These are phyloP conservation scores for Nidularia pulvinata DNA, from an alignment of 768 basidiomycete species.

Conservation along the genomic window DNA sequence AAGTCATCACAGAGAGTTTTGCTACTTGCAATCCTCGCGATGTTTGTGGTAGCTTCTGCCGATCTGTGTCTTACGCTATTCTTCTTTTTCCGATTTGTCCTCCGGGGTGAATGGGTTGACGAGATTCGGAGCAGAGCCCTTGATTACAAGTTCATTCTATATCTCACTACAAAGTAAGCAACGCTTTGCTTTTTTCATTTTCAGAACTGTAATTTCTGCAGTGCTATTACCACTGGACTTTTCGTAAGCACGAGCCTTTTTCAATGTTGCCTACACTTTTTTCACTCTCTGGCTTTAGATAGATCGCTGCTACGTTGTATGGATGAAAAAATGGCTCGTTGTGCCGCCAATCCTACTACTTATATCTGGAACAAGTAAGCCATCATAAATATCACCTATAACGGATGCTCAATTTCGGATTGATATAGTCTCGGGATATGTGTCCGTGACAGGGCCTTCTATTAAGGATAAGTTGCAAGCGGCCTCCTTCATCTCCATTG, in stretches of 20 bases:
- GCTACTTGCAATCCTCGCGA: slow-evolving; percentile 5
- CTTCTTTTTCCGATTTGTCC: slow-evolving; percentile 16
- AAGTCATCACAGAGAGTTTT: slow-evolving; percentile 6
- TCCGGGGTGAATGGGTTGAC: slow-evolving; percentile 4
- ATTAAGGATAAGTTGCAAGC: not conserved
- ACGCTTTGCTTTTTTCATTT: not conserved
- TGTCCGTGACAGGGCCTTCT: not conserved
- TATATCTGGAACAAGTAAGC: not conserved
- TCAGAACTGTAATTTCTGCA: not conserved
- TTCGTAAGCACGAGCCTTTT: slow-evolving; percentile 7
- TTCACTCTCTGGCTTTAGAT: slow-evolving; percentile 6
- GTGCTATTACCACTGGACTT: slow-evolving; percentile 14
- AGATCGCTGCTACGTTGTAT: slow-evolving; percentile 11
- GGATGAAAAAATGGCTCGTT: slow-evolving; percentile 8
- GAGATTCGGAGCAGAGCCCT: slow-evolving; percentile 9
- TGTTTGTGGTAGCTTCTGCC: slow-evolving; percentile 15
- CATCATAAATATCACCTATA: not conserved
- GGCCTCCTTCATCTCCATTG: not conserved
- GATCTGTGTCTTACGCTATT: slow-evolving; percentile 15
- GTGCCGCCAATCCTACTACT: not conserved
- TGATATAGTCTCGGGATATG: not conserved
- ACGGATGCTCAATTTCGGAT: not conserved
- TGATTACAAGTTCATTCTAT: slow-evolving; percentile 15
- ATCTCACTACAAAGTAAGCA: slow-evolving; percentile 16
- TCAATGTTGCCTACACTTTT: not conserved